These are phyloP conservation scores for Flaveria robusta DNA, from an alignment of 129 eudicot species.

Conservation along the genomic window DNA sequence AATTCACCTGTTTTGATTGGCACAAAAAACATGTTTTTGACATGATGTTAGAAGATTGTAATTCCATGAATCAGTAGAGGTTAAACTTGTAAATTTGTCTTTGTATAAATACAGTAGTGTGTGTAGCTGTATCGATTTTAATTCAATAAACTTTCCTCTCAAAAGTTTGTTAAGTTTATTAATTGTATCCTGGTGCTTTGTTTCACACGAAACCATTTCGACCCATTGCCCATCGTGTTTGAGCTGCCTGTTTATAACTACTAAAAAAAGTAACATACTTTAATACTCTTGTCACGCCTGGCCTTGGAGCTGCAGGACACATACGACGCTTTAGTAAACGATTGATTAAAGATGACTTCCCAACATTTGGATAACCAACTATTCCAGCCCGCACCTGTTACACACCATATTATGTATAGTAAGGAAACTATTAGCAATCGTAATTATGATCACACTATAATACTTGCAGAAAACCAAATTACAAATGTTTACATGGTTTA, in stretches of 20 bases:
- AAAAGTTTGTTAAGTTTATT: too few relatives aligned
- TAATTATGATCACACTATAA: constrained; percentile 1
- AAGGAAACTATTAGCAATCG: constrained; percentile 1
- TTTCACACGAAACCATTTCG: background rate
- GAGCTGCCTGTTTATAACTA: background rate
- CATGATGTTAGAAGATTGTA: too few relatives aligned
- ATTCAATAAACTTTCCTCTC: too few relatives aligned
- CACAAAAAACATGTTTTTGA: too few relatives aligned
- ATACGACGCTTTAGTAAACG: constrained; percentile 91
- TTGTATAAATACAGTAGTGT: too few relatives aligned
- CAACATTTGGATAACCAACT: constrained; percentile 97
- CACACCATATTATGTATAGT: background rate
- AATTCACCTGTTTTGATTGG: too few relatives aligned
- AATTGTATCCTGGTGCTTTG: too few relatives aligned
- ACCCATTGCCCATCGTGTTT: background rate
- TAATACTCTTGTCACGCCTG: constrained; percentile 94
- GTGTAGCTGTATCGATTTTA: too few relatives aligned
- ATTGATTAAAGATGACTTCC: constrained; percentile 90
- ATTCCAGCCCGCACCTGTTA: constrained; percentile 94
- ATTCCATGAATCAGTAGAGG: too few relatives aligned
- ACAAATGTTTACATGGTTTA: background rate
- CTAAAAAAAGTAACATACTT: constrained; percentile 49
- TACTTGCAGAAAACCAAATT: background rate
- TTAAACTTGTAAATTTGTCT: too few relatives aligned
- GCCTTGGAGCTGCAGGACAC: constrained; percentile 99